Base-by-base conservation (phyloP, 257 asterid genomes). In the Eucommia ulmoides region DNA sequence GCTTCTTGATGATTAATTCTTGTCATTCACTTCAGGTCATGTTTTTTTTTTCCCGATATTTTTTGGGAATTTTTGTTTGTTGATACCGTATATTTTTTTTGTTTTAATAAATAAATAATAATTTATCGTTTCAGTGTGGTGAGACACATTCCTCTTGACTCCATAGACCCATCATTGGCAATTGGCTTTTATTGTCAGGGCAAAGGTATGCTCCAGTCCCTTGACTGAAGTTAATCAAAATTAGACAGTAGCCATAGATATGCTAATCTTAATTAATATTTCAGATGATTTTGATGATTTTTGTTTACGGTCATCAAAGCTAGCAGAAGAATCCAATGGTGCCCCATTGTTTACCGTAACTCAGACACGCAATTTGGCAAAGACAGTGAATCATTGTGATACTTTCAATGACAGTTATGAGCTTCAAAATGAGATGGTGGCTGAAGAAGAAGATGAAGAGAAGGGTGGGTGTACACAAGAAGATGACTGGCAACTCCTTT, bases 401-500 rank as follows among this genome's bases (percentile, higher is more conserved):
- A 52, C 57, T 17, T 33, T 25, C 46, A 50, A 46, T 19, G 56
- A 50, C 22, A 61, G 54, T 21, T 35, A 56, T 4, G 75, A 54
- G 25, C 41, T 41, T 18, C 51, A 18, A 12, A 83, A 72, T 35
- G 47, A 61, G 53, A 74, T 58, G 45, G 47, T 70, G 21, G 48
- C 57, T 19, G 68, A 74, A 42, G 53, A 22, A 49, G 49, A 45
- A 24, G 18, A 55, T 10, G 44, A 45, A 0, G 73, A 57, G 46
- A 80, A 60, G 21, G 47, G 64, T 0, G 85, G 49, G 54, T 49
- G 60, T 53, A 67, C 63, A n/a, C 83, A 75, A 48, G 97, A 82
- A 65, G 98, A 89, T 24, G 98, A 89, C 18, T 89, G 98, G 98
- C 92, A 89, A 72, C 80, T 89, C 46, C 92, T 89, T 22, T 89